These are phyloP conservation scores for Mercurialis annua DNA, from an alignment of 345 rosid genomes.

Conservation along the genomic window DNA sequence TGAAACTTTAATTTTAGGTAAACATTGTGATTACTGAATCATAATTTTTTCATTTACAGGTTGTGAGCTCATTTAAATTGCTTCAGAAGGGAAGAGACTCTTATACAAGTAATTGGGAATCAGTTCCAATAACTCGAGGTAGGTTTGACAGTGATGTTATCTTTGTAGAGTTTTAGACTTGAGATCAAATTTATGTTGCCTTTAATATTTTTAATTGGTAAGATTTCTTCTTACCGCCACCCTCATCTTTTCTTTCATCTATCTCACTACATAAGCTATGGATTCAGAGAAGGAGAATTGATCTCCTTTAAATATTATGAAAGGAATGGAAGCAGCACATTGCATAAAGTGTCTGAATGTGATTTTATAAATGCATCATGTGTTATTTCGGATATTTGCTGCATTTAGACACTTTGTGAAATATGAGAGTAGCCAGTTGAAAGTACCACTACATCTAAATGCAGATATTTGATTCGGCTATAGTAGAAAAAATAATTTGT, in stretches of 20 bases:
- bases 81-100: constrained; percentile 63
- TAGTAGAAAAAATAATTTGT: not conserved
- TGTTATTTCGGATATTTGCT: not conserved
- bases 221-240: no score
- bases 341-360: no score
- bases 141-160: constrained; percentile 59
- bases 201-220: not conserved
- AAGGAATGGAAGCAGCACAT: not conserved
- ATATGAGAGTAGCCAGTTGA: not conserved
- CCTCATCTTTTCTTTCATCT: no score
- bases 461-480: not conserved
- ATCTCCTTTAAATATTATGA: not conserved
- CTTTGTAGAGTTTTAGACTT: constrained; percentile 1
- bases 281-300: no score
- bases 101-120: constrained; percentile 54
- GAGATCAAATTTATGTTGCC: not conserved
- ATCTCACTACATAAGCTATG: not conserved
- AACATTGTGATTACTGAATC: not conserved
- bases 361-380: no score
- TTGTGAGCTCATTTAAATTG: constrained; percentile 71
- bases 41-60: constrained; percentile 44
- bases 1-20: not conserved
- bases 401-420: not conserved
- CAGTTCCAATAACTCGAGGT: constrained; percentile 85
- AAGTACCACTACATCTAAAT: not conserved